Conservation (phyloP, 306 rosid species). For the Quillaja saponaria region DNA sequence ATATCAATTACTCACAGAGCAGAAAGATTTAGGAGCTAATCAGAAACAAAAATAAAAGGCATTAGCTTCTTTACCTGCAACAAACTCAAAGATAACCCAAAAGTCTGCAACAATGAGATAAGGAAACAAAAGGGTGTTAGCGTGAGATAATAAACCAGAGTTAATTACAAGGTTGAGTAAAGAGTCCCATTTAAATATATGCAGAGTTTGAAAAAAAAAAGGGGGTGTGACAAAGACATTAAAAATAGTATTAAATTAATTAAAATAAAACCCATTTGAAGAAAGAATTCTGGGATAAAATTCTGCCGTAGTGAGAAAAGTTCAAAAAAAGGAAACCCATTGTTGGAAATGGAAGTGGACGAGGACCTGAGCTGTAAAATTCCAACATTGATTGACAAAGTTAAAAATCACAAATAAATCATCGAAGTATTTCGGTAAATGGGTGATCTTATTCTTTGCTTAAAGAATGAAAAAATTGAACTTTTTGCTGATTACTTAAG, state of each 20-base stretch:
- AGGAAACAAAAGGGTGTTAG: slow-evolving; percentile 42
- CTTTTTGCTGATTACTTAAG: slow-evolving; percentile 1
- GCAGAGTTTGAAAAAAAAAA: slow-evolving; percentile 2
- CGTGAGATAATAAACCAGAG: slow-evolving; percentile 51
- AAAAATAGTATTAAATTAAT: not conserved
- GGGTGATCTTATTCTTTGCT: slow-evolving; percentile 22
- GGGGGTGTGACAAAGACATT: slow-evolving; percentile 41
- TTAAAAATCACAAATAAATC: not conserved
- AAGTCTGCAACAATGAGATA: slow-evolving; percentile 50
- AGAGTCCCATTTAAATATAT: slow-evolving; percentile 32
- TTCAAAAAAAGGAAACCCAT: not conserved
- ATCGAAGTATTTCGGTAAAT: slow-evolving; percentile 6
- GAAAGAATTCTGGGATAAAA: slow-evolving; percentile 6
- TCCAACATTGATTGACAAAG: not conserved
- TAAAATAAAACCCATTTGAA: slow-evolving; percentile 1
- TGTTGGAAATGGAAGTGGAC: slow-evolving; percentile 13
- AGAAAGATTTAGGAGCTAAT: slow-evolving; percentile 15
- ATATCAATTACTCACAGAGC: slow-evolving; percentile 2
- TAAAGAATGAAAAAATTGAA: slow-evolving; percentile 13
- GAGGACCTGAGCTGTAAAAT: slow-evolving; percentile 40
- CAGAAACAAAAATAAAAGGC: slow-evolving; percentile 16
- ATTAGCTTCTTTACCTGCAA: slow-evolving; percentile 47
- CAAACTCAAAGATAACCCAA: slow-evolving; percentile 42
- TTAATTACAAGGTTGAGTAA: slow-evolving; percentile 38
- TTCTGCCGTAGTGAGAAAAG: not conserved